Conservation (phyloP, 2,329 filamentous ascomycete species). For the Xylariaceae sp. region DNA sequence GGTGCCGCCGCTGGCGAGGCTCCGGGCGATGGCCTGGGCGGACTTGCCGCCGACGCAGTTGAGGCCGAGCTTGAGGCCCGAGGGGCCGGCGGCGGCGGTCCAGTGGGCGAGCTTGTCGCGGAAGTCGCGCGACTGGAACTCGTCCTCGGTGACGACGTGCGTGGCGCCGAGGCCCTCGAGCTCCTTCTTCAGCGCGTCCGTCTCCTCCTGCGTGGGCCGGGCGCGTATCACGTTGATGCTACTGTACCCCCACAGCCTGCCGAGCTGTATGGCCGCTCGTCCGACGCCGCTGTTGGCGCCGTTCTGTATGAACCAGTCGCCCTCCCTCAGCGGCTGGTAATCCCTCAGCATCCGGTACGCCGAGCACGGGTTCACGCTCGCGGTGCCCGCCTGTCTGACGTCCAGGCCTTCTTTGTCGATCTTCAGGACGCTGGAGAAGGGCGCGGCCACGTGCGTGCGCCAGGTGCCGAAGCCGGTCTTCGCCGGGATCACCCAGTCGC, state of each 20-base stretch:
- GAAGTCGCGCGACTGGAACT: conserved; percentile 56
- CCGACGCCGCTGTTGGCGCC: conserved; percentile 94
- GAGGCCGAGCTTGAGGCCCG: conserved; percentile 69
- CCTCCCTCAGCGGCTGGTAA: conserved; percentile 58
- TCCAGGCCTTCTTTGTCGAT: conserved; percentile 63
- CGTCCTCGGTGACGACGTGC: conserved; percentile 50
- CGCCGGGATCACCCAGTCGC: conserved; percentile 93
- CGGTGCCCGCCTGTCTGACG: conserved; percentile 75
- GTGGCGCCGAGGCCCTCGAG: conserved; percentile 51
- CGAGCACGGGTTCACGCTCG: conserved; percentile 88
- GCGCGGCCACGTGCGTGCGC: conserved; percentile 79
- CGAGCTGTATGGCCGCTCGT: conserved; percentile 84
- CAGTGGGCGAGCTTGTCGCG: conserved; percentile 54
- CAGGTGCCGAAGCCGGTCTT: conserved; percentile 83
- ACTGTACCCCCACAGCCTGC: conserved; percentile 76
- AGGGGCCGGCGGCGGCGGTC: conserved; percentile 68
- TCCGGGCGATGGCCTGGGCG: conserved; percentile 71
- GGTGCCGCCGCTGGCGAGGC: conserved; percentile 61
- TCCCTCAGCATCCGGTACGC: conserved; percentile 90
- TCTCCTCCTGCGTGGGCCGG: conserved; percentile 58
- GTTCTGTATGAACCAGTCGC: conserved; percentile 96
- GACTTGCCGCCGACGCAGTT: conserved; percentile 93
- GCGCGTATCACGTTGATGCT: conserved; percentile 86
- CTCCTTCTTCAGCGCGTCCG: conserved; percentile 52
- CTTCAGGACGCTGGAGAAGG: conserved; percentile 37